Evolutionary conservation across 345 rosid species (phyloP).

Genomic region (Eucalyptus marginata): DNA sequence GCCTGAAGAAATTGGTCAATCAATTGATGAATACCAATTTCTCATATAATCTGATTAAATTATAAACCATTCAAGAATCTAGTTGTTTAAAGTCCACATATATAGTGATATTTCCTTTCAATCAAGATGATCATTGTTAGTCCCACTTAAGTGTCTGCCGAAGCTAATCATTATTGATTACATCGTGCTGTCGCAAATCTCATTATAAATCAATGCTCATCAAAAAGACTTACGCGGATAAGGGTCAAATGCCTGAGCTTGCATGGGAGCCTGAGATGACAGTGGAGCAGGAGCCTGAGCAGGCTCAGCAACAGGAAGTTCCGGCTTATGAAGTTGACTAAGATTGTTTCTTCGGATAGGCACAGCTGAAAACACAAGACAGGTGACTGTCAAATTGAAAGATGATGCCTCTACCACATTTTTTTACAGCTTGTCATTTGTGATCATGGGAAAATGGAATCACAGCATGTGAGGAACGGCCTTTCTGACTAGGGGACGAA

Average conservation of each 20-base stretch:
- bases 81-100: neutral
- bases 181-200: neutral
- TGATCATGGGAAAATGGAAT: too few species aligned
- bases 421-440: neutral
- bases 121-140: neutral
- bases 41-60: neutral
- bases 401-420: neutral
- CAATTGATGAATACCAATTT: neutral
- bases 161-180: neutral
- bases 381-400: neutral
- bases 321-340: too few species aligned
- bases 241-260: neutral
- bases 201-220: neutral
- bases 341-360: neutral
- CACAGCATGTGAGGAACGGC: too few species aligned
- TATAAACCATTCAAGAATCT: neutral
- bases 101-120: neutral
- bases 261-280: neutral
- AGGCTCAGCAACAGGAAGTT: too few species aligned
- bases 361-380: neutral
- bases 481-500: too few species aligned
- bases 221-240: neutral
- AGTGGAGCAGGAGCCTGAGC: too few species aligned
- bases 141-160: neutral
- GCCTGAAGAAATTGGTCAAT: neutral